Base-by-base conservation (phyloP, 768 basidiomycete genomes). In the Phanerochaete sordida region DNA sequence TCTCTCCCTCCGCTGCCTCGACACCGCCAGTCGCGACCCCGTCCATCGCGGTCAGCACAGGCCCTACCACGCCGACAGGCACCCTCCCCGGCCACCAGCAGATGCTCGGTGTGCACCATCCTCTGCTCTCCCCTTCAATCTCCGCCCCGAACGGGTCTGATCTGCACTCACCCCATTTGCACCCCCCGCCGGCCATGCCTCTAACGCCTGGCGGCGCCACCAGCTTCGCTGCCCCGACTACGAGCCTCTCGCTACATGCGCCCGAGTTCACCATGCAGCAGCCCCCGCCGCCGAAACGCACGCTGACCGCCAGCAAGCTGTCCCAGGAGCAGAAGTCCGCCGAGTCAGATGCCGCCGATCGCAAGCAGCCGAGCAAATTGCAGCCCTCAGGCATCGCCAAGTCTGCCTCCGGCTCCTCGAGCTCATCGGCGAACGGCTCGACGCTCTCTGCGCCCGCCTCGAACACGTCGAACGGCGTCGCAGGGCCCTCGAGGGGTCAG, bases 241-340 rank as follows among this genome's bases (percentile, higher is more conserved):
- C 82, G 50, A 71, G 77, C 59, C 84, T 93, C 72, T 87, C 92
- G 64, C 80, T 94, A 76, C 87, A 91, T 89, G 88, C 89, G 30
- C 91, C 92, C 72, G 82, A 85, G 70, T 91, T 92, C 77, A 84
- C 85, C 72, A 91, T 91, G 87, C 85, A 84, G 69, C 82, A 79
- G 71, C 81, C 79, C 61, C 86, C 86, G 50, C 69, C 71, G 21
- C 63, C 73, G 13, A 76, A 80, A 68, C 76, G 75, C 60, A 59
- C 65, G 31, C 21, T 23, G 19, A 48, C 49, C 13, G 35, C 58
- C 8, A 46, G 23, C 35, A 59, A 48, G 53, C 35, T 57, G 56
- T 33, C 60, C 35, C 51, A 31, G 19, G 15, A 13, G 23, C 23
- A n/a, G n/a, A 23, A 43, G 23, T 2, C 57, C 37, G 58, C 21